Base-by-base conservation (phyloP, 75 land plant genomes). In the Picea sitchensis region DNA sequence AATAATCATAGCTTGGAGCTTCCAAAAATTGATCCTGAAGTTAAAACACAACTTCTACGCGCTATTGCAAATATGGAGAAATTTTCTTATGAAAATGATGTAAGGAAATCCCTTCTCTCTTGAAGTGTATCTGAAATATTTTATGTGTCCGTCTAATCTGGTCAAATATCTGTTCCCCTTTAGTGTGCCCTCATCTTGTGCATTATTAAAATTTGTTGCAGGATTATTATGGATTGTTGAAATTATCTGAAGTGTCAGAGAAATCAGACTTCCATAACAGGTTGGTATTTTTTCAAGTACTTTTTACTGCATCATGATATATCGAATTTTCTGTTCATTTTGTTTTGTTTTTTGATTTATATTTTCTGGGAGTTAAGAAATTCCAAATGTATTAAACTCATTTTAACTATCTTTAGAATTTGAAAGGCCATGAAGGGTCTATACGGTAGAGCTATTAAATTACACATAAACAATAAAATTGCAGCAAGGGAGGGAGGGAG, bases 21-120 rank as follows among this genome's bases (percentile, higher is more conserved):
- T 30, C 98, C 90, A 51, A 90, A 80, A 47, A 92, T 96, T 77
- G 95, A 91, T 74, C 75, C 81, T 38, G 65, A 79, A 51, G 81
- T 41, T 71, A 88, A 83, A 68, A 62, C 79, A 15, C 81, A 82
- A 69, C 73, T 96, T 63, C 77, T 92, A 30, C 57, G 63, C 59
- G 59, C 65, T 44, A 65, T 91, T 61, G 38, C 47, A 75, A 85
- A 87, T 64, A 57, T 91, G 64, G 91, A 91, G 72, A 58, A 83
- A 34, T 81, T 78, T 11, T 76, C 81, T 23, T 21, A 73, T 32
- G 82, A 65, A 75, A 68, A 74, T 64, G 81, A 89, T 87, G 93
- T 91, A 4, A 36, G 77, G 3, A 54, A 9, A 76, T 17, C 26
- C 30, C 47, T 67, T 14, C 60, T 59, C 76, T 14, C 60, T 79